Evolutionary conservation across 1,139 yeast species (phyloP).

Genomic region (Tardiomyces digboiensis): DNA sequence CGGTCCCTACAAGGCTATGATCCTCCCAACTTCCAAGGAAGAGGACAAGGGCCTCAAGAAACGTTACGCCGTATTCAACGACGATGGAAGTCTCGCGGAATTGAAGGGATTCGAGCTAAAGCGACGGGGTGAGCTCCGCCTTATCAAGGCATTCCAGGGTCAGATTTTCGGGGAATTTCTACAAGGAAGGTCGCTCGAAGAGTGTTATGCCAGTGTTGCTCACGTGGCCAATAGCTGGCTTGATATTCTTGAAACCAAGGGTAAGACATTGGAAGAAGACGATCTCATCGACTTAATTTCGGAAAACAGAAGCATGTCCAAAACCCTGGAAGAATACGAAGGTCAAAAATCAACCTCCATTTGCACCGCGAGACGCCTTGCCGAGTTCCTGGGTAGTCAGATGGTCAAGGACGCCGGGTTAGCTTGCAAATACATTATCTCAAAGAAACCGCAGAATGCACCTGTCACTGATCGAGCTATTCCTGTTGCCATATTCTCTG

Average conservation of each 20-base stretch:
- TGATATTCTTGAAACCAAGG: conserved; percentile 84
- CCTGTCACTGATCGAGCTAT: conserved; percentile 96
- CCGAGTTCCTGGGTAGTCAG: conserved; percentile 94
- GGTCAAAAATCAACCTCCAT: conserved; percentile 90
- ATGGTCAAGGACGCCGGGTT: conserved; percentile 97
- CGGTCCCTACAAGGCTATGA: conserved; percentile 98
- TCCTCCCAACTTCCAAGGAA: conserved; percentile 93
- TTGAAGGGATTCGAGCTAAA: conserved; percentile 95
- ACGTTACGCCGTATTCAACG: conserved; percentile 93
- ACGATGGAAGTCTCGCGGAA: conserved; percentile 91
- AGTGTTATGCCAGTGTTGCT: conserved; percentile 86
- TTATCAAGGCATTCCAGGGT: conserved; percentile 91
- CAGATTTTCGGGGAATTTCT: conserved; percentile 88
- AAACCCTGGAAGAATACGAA: conserved; percentile 81
- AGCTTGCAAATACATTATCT: conserved; percentile 90
- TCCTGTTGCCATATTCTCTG: conserved; percentile 92
- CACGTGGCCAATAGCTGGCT: conserved; percentile 93
- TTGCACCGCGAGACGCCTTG: conserved; percentile 87
- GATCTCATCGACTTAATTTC: conserved; percentile 92
- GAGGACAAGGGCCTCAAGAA: conserved; percentile 97
- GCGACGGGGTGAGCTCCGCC: conserved; percentile 91
- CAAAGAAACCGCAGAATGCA: conserved; percentile 72
- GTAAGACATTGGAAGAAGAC: conserved; percentile 83
- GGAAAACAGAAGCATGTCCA: conserved; percentile 94
- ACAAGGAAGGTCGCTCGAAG: conserved; percentile 70